Percentiles rank a stretch among this genome's conserved stretches.
phyloP scores from a whole-genome alignment of 2,329 filamentous ascomycete genomes.

The Alternaria infectoria region DNA sequence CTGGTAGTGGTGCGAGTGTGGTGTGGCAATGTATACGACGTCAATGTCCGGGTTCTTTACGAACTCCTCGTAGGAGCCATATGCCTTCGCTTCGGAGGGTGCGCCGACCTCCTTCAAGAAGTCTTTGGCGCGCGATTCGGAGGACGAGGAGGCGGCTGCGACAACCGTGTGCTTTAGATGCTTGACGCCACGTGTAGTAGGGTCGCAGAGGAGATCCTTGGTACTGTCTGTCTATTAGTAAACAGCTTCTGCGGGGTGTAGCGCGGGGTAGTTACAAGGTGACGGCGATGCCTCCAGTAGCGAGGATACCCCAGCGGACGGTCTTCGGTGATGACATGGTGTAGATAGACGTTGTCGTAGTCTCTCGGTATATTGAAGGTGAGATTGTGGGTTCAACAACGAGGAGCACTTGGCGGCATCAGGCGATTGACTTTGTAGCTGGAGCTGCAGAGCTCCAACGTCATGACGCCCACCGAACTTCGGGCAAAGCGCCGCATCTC shows the following conservation, averaged over 20 bases:
- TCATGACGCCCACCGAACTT: conserved; percentile 15
- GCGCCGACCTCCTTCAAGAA: conserved; percentile 76
- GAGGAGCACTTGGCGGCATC: background rate
- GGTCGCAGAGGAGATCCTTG: conserved; percentile 79
- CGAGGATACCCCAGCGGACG: conserved; percentile 55
- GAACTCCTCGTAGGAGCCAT: conserved; percentile 82
- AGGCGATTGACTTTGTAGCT: background rate
- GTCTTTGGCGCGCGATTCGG: conserved; percentile 69
- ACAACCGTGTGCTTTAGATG: conserved; percentile 79
- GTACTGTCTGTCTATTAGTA: conserved; percentile 48
- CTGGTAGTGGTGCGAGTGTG: conserved; percentile 92
- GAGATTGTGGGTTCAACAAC: background rate
- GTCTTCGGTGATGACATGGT: conserved; percentile 46
- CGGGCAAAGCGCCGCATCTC: conserved; percentile 6
- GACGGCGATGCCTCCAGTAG: conserved; percentile 56
- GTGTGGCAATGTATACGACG: conserved; percentile 87
- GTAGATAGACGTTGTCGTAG: background rate
- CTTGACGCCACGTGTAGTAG: conserved; percentile 69
- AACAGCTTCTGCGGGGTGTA: conserved; percentile 13
- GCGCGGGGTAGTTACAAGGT: conserved; percentile 47
- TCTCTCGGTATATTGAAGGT: background rate
- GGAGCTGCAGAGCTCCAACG: conserved; percentile 14
- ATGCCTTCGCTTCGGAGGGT: conserved; percentile 71
- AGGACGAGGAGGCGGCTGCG: conserved; percentile 80
- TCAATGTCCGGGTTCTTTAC: conserved; percentile 80